Percentiles rank a stretch among this genome's conserved stretches.
Conservation (phyloP, 2,329 filamentous ascomycete species). For the Fusarium marasasianum region DNA sequence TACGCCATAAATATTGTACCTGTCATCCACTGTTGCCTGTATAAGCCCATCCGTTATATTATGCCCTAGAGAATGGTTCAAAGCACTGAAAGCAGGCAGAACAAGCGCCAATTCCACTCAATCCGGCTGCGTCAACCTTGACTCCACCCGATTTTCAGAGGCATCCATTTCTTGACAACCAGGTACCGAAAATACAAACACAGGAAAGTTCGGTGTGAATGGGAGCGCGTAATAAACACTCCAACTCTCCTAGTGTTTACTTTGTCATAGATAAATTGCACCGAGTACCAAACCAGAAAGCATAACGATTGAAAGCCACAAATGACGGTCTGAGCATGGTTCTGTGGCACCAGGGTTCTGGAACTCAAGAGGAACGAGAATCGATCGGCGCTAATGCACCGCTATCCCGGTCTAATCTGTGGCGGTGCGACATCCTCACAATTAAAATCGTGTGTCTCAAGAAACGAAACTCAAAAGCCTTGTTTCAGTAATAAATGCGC, state of each 20-base stretch:
- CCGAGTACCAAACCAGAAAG: no score
- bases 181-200: neutral
- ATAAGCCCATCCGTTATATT: neutral
- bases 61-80: neutral
- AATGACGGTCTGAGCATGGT: conserved; percentile 5
- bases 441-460: conserved; percentile 10
- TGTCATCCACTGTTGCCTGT: neutral
- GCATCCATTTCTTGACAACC: neutral
- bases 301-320: neutral
- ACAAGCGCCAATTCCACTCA: neutral
- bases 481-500: neutral
- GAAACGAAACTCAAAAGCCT: neutral
- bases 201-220: neutral
- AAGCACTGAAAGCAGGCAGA: neutral
- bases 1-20: neutral
- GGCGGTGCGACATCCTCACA: conserved; percentile 45
- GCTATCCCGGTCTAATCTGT: conserved; percentile 42
- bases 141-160: neutral
- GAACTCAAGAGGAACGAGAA: conserved; percentile 33
- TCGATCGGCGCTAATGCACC: conserved; percentile 51
- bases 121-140: neutral
- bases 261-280: neutral
- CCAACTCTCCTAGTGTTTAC: neutral
- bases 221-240: neutral
- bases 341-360: conserved; percentile 35